Percentiles rank a stretch among this genome's conserved stretches.
These are phyloP conservation scores for Agaricus bisporus DNA, from an alignment of 768 basidiomycete genomes.

Conservation along the genomic window DNA sequence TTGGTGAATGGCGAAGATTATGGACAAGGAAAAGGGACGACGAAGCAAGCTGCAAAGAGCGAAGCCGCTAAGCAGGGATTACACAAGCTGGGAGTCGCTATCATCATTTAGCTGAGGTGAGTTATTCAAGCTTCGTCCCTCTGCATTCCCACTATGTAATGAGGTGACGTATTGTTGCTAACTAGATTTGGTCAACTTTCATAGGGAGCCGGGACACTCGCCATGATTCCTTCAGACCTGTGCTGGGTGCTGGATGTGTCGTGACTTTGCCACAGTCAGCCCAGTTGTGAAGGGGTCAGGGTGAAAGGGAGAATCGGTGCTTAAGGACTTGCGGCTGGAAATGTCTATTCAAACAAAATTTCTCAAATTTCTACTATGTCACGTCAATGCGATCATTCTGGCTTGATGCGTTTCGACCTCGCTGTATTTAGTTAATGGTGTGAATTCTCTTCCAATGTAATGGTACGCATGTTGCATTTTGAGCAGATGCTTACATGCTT, in stretches of 20 bases:
- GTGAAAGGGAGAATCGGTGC: not conserved
- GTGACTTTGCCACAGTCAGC: constrained; percentile 6
- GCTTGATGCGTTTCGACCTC: too few relatives aligned
- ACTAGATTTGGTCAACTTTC: not conserved
- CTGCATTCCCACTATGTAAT: not conserved
- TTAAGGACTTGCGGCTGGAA: not conserved
- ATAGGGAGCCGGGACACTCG: not conserved
- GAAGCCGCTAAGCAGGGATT: constrained; percentile 78
- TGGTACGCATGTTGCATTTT: too few relatives aligned
- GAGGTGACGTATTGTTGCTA: not conserved
- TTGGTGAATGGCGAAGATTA: constrained; percentile 53
- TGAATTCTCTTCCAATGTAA: too few relatives aligned
- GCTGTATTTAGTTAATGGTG: too few relatives aligned
- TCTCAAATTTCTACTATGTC: too few relatives aligned
- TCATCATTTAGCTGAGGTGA: constrained; percentile 30
- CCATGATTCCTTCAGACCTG: constrained; percentile 10
- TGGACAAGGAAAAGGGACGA: constrained; percentile 62
- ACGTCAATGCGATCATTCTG: not conserved
- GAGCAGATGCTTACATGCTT: not conserved
- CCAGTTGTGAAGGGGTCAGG: constrained; percentile 9
- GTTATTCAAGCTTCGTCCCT: constrained; percentile 16
- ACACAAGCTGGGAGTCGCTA: constrained; percentile 43
- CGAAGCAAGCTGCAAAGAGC: constrained; percentile 76
- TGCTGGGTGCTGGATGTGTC: constrained; percentile 7
- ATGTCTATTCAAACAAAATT: too few relatives aligned